Conservation (phyloP, 1,139 yeast genomes). For the Komagataea norvegica region DNA sequence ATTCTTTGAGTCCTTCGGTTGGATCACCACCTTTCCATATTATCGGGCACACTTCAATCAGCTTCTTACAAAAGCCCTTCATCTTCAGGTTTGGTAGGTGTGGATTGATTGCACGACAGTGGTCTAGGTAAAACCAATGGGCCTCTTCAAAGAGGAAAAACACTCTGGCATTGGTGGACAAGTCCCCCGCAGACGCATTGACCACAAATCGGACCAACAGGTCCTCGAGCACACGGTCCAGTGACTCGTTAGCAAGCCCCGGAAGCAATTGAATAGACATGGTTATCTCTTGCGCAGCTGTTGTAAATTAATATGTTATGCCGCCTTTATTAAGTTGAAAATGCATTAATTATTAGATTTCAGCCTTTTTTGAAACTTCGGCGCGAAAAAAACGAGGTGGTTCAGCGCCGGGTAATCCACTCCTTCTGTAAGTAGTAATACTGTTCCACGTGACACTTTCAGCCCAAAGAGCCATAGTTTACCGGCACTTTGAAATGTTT, state of each 20-base stretch:
- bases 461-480: neutral
- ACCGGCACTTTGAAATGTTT: too few species aligned
- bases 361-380: too few species aligned
- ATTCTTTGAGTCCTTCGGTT: conserved; percentile 64
- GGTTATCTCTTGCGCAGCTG: neutral
- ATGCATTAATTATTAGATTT: too few species aligned
- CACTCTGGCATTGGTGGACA: conserved; percentile 79
- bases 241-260: conserved; percentile 34
- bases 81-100: conserved; percentile 73
- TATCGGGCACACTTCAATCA: conserved; percentile 77
- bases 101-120: conserved; percentile 69
- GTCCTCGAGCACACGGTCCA: conserved; percentile 81
- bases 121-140: conserved; percentile 95
- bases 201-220: conserved; percentile 83
- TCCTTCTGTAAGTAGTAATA: neutral
- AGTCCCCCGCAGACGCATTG: conserved; percentile 88
- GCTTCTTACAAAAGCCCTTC: conserved; percentile 68
- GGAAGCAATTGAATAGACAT: conserved; percentile 25
- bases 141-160: conserved; percentile 97
- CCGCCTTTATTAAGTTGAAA: too few species aligned
- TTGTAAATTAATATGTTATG: too few species aligned
- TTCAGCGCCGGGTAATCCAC: neutral
- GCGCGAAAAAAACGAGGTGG: too few species aligned
- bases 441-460: neutral
- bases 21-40: conserved; percentile 87